Evolutionary conservation across 1,284 basidiomycete species (phyloP).

Genomic region (Abortiporus biennis): DNA sequence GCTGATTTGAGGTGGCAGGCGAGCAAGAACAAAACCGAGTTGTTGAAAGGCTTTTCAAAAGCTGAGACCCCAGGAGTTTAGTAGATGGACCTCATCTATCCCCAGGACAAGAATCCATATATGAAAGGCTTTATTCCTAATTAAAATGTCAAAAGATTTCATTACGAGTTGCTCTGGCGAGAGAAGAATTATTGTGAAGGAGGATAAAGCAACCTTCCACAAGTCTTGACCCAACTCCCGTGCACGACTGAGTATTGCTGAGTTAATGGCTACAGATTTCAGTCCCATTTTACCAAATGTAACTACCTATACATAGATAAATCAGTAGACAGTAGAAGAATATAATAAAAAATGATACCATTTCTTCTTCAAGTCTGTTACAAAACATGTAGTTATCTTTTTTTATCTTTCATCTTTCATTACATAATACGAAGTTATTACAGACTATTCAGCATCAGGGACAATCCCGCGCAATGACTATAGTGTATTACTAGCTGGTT

Average conservation of each 20-base stretch:
- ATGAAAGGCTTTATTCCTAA: slow-evolving; percentile 10
- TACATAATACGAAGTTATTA: no score
- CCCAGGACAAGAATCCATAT: slow-evolving; percentile 9
- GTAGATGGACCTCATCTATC: slow-evolving; percentile 19
- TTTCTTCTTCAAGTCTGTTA: slow-evolving; percentile 15
- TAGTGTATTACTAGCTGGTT: no score
- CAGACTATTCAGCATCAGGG: no score
- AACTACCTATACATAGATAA: slow-evolving; percentile 1
- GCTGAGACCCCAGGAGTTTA: slow-evolving; percentile 16
- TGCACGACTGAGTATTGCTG: slow-evolving; percentile 14
- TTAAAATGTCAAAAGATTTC: slow-evolving; percentile 11
- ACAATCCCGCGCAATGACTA: no score
- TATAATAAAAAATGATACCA: slow-evolving; percentile 7
- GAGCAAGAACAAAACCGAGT: slow-evolving; percentile 13
- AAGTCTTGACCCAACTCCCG: slow-evolving; percentile 12
- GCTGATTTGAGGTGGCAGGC: slow-evolving; percentile 9
- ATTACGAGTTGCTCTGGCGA: slow-evolving; percentile 23
- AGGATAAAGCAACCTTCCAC: slow-evolving; percentile 13
- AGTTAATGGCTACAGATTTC: slow-evolving; percentile 18
- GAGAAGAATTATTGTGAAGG: slow-evolving; percentile 17
- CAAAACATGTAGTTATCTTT: no score
- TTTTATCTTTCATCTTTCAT: no score
- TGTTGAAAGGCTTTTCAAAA: slow-evolving; percentile 17
- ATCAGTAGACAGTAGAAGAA: neutral
- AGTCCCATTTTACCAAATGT: slow-evolving; percentile 3